Percentiles rank a stretch among this genome's conserved stretches.
These are phyloP conservation scores for Malassezia dermatis DNA, from an alignment of 1,284 basidiomycete genomes.

Conservation along the genomic window DNA sequence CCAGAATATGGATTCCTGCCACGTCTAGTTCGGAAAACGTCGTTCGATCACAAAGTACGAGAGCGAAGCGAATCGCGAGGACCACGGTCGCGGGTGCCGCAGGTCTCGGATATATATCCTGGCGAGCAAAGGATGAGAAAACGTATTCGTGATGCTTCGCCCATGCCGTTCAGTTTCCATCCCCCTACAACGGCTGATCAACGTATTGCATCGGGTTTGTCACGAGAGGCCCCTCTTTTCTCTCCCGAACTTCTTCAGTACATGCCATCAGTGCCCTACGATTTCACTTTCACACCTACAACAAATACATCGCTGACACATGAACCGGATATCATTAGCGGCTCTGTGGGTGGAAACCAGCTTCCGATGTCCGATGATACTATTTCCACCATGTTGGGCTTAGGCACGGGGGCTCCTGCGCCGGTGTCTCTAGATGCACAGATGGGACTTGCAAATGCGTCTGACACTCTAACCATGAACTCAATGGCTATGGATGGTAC, in stretches of 20 bases:
- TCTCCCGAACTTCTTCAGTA: conserved; percentile 21
- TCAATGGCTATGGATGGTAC: not conserved
- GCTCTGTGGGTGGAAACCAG: not conserved
- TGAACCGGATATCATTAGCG: not conserved
- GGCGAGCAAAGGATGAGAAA: conserved; percentile 18
- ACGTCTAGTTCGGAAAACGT: conserved; percentile 44
- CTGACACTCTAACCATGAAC: not conserved
- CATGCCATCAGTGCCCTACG: conserved; percentile 29
- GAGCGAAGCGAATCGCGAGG: conserved; percentile 39
- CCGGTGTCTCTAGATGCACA: not conserved
- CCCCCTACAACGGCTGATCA: conserved; percentile 38
- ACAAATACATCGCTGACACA: not conserved
- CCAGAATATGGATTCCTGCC: conserved; percentile 47
- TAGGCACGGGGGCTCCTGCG: not conserved
- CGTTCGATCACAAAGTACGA: conserved; percentile 46
- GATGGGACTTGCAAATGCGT: not conserved
- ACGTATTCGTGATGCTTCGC: conserved; percentile 37
- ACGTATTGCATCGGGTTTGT: conserved; percentile 43
- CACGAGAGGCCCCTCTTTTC: conserved; percentile 32
- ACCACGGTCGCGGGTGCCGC: conserved; percentile 13
- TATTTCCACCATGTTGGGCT: not conserved
- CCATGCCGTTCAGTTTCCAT: conserved; percentile 28
- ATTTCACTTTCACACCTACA: conserved; percentile 30
- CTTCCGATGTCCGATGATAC: not conserved
- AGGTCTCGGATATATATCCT: not conserved